These are phyloP conservation scores for Candida dubliniensis DNA, from an alignment of 1,139 yeast species.

Conservation along the genomic window DNA sequence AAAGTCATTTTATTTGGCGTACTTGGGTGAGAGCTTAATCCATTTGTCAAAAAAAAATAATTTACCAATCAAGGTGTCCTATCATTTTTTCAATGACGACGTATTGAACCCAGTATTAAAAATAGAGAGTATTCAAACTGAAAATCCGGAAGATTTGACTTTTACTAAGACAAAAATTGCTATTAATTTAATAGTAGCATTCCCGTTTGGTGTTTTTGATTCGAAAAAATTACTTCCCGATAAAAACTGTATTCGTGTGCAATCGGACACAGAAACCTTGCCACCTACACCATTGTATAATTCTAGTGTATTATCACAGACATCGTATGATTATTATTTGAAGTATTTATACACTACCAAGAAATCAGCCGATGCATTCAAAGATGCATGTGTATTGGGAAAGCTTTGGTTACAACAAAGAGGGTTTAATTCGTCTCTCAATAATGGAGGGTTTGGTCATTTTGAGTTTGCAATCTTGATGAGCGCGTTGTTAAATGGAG, in stretches of 20 bases:
- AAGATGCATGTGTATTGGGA: constrained; percentile 85
- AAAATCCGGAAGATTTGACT: constrained; percentile 46
- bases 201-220: constrained; percentile 72
- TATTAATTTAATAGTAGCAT: constrained; percentile 70
- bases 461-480: constrained; percentile 83
- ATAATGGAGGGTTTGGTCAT: constrained; percentile 85
- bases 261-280: constrained; percentile 43
- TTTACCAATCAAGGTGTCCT: constrained; percentile 52
- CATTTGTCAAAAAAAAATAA: constrained; percentile 54
- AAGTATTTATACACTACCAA: constrained; percentile 74
- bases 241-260: constrained; percentile 76
- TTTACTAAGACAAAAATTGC: constrained; percentile 71
- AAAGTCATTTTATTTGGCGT: constrained; percentile 82
- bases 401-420: constrained; percentile 88
- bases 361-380: constrained; percentile 78
- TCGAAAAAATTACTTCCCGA: constrained; percentile 74
- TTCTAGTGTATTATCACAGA: constrained; percentile 69
- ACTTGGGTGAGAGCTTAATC: constrained; percentile 64
- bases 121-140: constrained; percentile 52
- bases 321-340: constrained; percentile 67
- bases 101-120: constrained; percentile 62
- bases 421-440: constrained; percentile 65
- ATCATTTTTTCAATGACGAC: constrained; percentile 67
- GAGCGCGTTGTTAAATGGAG: constrained; percentile 83
- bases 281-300: constrained; percentile 88